These are phyloP conservation scores for Verticillium longisporum DNA, from an alignment of 2,329 filamentous ascomycete genomes.

Conservation along the genomic window DNA sequence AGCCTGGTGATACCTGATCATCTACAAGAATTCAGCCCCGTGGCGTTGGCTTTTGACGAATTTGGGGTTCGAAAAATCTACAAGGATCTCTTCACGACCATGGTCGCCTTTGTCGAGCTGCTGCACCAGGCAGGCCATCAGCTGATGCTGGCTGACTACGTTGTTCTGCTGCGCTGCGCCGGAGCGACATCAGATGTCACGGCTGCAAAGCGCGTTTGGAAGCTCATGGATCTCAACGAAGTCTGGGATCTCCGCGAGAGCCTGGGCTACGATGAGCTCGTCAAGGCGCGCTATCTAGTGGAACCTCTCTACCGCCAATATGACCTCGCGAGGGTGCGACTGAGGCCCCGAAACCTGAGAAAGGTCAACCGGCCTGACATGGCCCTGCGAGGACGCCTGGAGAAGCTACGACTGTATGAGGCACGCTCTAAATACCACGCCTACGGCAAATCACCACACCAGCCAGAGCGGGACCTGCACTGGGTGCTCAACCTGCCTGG, in stretches of 20 bases:
- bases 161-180: constrained; percentile 37
- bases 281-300: constrained; percentile 39
- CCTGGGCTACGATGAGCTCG: constrained; percentile 34
- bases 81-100: constrained; percentile 23
- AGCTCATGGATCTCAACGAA: constrained; percentile 17
- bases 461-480: constrained; percentile 6
- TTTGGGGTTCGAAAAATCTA: constrained; percentile 39
- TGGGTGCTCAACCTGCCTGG: constrained; percentile 4
- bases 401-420: constrained; percentile 5
- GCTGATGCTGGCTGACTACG: constrained; percentile 33
- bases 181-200: constrained; percentile 33
- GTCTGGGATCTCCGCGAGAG: constrained; percentile 22
- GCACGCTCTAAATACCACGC: background rate
- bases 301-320: constrained; percentile 39
- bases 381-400: constrained; percentile 1
- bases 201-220: constrained; percentile 27
- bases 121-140: constrained; percentile 18
- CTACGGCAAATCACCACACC: constrained; percentile 5
- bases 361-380: constrained; percentile 1
- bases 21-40: constrained; percentile 31
- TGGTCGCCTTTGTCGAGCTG: constrained; percentile 25
- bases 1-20: constrained; percentile 29
- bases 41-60: constrained; percentile 28
- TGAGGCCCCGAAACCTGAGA: constrained; percentile 29
- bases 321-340: constrained; percentile 30